Conservation (phyloP, 2,329 filamentous ascomycete species). For the Paecilomyces variotii region DNA sequence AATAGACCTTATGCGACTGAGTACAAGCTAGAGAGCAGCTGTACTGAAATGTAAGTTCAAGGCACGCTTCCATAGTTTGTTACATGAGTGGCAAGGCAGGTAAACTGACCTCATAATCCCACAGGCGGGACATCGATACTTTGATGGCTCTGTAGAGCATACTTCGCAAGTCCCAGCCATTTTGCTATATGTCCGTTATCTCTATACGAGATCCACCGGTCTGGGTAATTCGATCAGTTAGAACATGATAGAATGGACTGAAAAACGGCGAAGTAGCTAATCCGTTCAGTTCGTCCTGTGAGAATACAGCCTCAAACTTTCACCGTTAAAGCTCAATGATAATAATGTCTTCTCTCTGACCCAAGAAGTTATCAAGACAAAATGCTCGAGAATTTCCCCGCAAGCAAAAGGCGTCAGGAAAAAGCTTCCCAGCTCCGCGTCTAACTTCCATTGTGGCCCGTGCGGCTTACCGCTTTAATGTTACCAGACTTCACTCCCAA, state of each 20-base stretch:
- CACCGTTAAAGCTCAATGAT: no score
- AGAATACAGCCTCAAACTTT: no score
- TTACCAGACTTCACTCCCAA: background rate
- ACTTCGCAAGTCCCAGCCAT: conserved; percentile 16
- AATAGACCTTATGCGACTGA: conserved; percentile 37
- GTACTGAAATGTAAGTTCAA: background rate
- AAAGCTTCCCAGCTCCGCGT: background rate
- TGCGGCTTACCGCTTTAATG: background rate
- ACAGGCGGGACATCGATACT: conserved; percentile 25
- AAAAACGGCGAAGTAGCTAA: no score
- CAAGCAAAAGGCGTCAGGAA: background rate
- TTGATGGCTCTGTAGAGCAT: conserved; percentile 18
- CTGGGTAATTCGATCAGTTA: background rate
- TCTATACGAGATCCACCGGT: background rate
- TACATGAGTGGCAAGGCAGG: conserved; percentile 8
- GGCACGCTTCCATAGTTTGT: background rate
- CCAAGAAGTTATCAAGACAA: background rate
- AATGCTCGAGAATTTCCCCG: background rate
- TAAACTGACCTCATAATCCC: conserved; percentile 14
- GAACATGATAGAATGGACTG: background rate
- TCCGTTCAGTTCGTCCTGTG: no score
- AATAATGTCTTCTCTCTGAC: no score
- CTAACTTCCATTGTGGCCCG: background rate
- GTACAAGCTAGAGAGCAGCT: conserved; percentile 42
- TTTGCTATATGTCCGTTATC: background rate